These are phyloP conservation scores for Raffaelea deltoideospora DNA, from an alignment of 2,329 filamentous ascomycete genomes.

Conservation along the genomic window DNA sequence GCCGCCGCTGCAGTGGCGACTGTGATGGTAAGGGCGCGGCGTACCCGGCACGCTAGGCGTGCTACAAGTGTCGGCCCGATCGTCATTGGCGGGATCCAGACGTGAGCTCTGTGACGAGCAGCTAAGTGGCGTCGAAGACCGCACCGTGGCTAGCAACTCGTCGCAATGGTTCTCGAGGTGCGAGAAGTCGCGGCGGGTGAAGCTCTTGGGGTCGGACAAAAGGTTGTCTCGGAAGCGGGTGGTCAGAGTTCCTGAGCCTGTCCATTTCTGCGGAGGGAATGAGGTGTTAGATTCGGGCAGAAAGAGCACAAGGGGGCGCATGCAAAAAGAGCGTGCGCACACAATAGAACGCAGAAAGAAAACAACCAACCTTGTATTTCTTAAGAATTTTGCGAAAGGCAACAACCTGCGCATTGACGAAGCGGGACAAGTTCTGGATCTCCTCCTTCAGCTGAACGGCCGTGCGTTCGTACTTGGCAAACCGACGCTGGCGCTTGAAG, in stretches of 20 bases:
- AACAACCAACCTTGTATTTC: slow-evolving; percentile 52
- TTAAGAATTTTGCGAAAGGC: slow-evolving; percentile 69
- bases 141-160: slow-evolving; percentile 31
- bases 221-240: slow-evolving; percentile 52
- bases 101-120: slow-evolving; percentile 15
- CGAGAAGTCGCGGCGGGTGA: slow-evolving; percentile 51
- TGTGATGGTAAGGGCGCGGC: slow-evolving; percentile 12
- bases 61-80: slow-evolving; percentile 13
- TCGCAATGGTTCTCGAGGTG: slow-evolving; percentile 34
- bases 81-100: no score
- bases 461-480: slow-evolving; percentile 37
- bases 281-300: neutral
- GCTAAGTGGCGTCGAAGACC: slow-evolving; percentile 25
- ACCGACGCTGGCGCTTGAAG: slow-evolving; percentile 34
- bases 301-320: no score
- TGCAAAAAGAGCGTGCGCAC: no score
- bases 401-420: slow-evolving; percentile 56
- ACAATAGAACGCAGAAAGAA: slow-evolving; percentile 1
- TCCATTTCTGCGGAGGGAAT: slow-evolving; percentile 68
- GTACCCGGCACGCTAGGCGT: no score
- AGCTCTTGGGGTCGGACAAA: slow-evolving; percentile 52
- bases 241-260: slow-evolving; percentile 50
- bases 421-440: slow-evolving; percentile 53
- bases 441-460: slow-evolving; percentile 51
- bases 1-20: slow-evolving; percentile 7